Percentiles rank a stretch among this genome's conserved stretches.
phyloP scores from a whole-genome alignment of 1,284 basidiomycete species.

The Ceratobasidium sp. region DNA sequence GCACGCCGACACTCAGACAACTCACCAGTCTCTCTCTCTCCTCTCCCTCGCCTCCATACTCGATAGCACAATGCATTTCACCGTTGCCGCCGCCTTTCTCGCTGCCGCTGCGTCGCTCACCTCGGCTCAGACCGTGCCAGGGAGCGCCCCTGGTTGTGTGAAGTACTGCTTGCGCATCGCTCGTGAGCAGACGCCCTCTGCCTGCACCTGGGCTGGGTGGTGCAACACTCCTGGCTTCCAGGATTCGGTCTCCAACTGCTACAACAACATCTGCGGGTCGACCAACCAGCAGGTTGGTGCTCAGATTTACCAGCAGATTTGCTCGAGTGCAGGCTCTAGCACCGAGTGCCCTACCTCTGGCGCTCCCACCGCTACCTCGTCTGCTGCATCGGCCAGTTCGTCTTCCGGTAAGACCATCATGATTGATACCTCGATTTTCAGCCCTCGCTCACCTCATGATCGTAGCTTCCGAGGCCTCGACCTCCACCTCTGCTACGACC shows the following conservation, averaged over 20 bases:
- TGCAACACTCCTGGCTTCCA: slow-evolving; percentile 13
- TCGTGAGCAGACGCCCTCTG: slow-evolving; percentile 16
- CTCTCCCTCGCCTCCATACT: not conserved
- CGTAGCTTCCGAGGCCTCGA: slow-evolving; percentile 3
- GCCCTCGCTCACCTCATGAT: slow-evolving; percentile 5
- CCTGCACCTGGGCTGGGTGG: slow-evolving; percentile 36
- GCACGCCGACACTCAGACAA: not conserved
- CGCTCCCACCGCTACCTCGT: not conserved
- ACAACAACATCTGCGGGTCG: slow-evolving; percentile 12
- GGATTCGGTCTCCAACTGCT: slow-evolving; percentile 28
- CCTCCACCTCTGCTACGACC: not conserved
- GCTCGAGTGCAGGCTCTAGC: slow-evolving; percentile 25
- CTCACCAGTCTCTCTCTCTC: slow-evolving; percentile 23
- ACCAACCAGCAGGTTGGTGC: slow-evolving; percentile 18
- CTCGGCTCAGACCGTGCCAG: slow-evolving; percentile 16
- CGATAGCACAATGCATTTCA: slow-evolving; percentile 11
- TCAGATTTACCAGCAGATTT: slow-evolving; percentile 34
- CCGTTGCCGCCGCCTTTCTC: slow-evolving; percentile 5
- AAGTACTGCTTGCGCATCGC: slow-evolving; percentile 36
- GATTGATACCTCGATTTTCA: not conserved
- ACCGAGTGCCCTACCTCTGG: slow-evolving; percentile 24
- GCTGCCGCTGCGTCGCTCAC: slow-evolving; percentile 17
- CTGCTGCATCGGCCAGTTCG: not conserved
- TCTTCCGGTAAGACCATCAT: not conserved
- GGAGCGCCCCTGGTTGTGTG: slow-evolving; percentile 25